Conservation (phyloP, 2,329 filamentous ascomycete genomes). For the Penicillium aurantiogriseum region DNA sequence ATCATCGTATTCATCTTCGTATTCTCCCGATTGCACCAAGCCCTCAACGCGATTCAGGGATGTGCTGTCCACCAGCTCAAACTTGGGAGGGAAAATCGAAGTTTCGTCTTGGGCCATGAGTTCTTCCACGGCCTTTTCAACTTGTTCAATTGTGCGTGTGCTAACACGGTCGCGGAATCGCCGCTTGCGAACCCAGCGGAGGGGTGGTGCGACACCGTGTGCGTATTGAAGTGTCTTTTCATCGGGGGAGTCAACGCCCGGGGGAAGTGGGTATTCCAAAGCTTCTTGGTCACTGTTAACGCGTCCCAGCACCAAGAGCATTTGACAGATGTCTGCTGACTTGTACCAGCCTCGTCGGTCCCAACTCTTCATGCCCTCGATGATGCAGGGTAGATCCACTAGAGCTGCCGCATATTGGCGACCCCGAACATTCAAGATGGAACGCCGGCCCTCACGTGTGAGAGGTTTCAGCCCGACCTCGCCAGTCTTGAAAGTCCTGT, state of each 20-base stretch:
- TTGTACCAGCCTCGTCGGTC: slow-evolving; percentile 86
- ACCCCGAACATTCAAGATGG: slow-evolving; percentile 67
- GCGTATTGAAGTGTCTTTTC: slow-evolving; percentile 70
- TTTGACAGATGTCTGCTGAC: slow-evolving; percentile 82
- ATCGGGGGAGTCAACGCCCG: slow-evolving; percentile 59
- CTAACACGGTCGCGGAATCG: slow-evolving; percentile 81
- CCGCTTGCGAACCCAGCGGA: slow-evolving; percentile 79
- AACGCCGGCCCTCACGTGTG: slow-evolving; percentile 65
- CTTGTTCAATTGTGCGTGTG: slow-evolving; percentile 79
- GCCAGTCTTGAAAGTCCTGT: slow-evolving; percentile 70
- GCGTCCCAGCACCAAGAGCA: slow-evolving; percentile 73
- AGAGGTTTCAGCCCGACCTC: slow-evolving; percentile 81
- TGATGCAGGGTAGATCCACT: slow-evolving; percentile 81
- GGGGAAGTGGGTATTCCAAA: slow-evolving; percentile 64
- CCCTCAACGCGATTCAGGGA: slow-evolving; percentile 46
- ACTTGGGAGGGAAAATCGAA: slow-evolving; percentile 56
- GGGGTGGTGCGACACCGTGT: slow-evolving; percentile 82
- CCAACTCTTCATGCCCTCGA: slow-evolving; percentile 92
- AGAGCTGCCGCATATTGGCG: slow-evolving; percentile 73
- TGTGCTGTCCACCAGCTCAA: slow-evolving; percentile 62
- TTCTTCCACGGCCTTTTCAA: slow-evolving; percentile 74
- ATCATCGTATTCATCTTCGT: slow-evolving; percentile 50
- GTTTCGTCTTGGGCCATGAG: slow-evolving; percentile 68
- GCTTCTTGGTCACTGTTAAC: slow-evolving; percentile 68
- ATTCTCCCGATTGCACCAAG: slow-evolving; percentile 45